Evolutionary conservation across 164 flowering plant genomes (phyloP).

Genomic region (Sedum album): DNA sequence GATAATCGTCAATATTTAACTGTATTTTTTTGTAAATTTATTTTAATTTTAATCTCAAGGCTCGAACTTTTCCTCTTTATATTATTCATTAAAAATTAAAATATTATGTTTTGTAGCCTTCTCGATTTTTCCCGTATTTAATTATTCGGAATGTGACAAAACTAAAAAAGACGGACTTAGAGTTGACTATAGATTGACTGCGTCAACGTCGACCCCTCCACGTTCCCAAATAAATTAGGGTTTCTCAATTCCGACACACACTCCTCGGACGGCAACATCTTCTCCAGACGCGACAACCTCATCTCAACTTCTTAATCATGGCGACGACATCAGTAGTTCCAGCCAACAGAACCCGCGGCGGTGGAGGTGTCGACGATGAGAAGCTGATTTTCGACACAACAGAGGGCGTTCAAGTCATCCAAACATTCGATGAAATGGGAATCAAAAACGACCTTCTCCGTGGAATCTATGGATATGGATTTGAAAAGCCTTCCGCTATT

Average conservation of each 20-base stretch:
- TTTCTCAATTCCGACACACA: too few species aligned
- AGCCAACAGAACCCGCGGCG: conserved; percentile 27
- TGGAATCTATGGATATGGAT: conserved; percentile 74
- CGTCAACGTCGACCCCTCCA: too few species aligned
- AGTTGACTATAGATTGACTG: too few species aligned
- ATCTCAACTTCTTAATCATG: background rate
- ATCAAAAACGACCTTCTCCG: conserved; percentile 68
- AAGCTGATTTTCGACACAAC: conserved; percentile 63
- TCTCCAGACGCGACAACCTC: background rate
- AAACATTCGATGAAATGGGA: conserved; percentile 78
- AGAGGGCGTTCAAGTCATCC: conserved; percentile 61
- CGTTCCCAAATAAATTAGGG: background rate
- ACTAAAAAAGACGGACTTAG: too few species aligned
- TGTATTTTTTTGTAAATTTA: too few species aligned
- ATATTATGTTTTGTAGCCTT: too few species aligned
- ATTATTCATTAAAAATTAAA: too few species aligned
- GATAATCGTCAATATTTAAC: too few species aligned
- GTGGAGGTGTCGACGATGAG: conserved; percentile 21
- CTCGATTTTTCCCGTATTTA: too few species aligned
- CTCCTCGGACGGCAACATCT: background rate
- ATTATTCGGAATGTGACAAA: too few species aligned
- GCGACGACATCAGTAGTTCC: conserved; percentile 27
- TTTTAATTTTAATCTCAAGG: too few species aligned
- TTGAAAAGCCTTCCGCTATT: conserved; percentile 92
- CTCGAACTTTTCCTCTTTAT: too few species aligned